These are phyloP conservation scores for Hygrophila difformis DNA, from an alignment of 257 asterid species.

Conservation along the genomic window DNA sequence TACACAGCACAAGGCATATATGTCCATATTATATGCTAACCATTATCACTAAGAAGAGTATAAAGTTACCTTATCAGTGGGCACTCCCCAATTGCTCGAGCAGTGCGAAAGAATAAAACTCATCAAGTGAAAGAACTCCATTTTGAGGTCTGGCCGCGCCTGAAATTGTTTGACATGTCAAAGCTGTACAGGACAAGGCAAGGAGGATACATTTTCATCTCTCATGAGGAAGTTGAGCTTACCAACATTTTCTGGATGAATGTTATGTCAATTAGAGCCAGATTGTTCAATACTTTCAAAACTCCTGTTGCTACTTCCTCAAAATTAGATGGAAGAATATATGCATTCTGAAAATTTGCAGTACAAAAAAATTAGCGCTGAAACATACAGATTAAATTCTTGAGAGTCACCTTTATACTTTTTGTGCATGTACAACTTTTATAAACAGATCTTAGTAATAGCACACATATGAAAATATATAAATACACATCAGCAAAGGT, in stretches of 20 bases:
- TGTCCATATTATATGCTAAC: conserved; percentile 10
- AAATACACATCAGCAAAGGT: too few relatives aligned
- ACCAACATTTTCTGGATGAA: conserved; percentile 95
- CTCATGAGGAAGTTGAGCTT: conserved; percentile 16
- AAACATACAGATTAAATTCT: too few relatives aligned
- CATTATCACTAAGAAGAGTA: conserved; percentile 5
- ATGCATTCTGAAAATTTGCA: conserved; percentile 47
- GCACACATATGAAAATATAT: too few relatives aligned
- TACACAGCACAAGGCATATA: too few relatives aligned
- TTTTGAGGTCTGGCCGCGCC: conserved; percentile 93
- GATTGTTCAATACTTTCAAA: conserved; percentile 92
- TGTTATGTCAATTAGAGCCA: conserved; percentile 72
- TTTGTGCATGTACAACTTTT: too few relatives aligned
- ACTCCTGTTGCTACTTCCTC: conserved; percentile 97
- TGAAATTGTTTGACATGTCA: conserved; percentile 25
- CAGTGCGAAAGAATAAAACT: conserved; percentile 90
- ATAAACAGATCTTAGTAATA: too few relatives aligned
- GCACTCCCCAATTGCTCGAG: conserved; percentile 79
- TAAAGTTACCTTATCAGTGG: conserved; percentile 73
- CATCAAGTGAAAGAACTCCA: conserved; percentile 96
- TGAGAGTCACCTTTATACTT: too few relatives aligned
- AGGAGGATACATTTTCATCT: background rate
- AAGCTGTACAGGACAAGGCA: conserved; percentile 8
- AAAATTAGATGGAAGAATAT: conserved; percentile 85
- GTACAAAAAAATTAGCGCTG: conserved; percentile 15